These are phyloP conservation scores for Ceratocystis ficicola DNA, from an alignment of 2,329 filamentous ascomycete species.

Conservation along the genomic window DNA sequence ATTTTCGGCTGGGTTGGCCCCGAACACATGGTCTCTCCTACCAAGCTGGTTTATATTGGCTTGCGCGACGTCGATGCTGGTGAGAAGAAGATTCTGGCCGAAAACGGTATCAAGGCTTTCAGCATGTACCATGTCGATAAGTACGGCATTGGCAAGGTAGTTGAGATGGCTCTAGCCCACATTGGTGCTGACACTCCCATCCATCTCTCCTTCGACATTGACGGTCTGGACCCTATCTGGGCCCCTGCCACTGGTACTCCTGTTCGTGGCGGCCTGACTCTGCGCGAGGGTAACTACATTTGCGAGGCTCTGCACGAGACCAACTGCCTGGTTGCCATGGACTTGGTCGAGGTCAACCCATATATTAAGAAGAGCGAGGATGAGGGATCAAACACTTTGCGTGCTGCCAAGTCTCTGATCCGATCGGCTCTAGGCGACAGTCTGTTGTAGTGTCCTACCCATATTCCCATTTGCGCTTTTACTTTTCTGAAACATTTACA, in stretches of 20 bases:
- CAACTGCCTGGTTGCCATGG: constrained; percentile 64
- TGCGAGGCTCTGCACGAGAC: constrained; percentile 76
- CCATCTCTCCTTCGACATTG: constrained; percentile 93
- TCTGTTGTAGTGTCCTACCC: constrained; percentile 45
- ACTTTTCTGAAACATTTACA: neutral
- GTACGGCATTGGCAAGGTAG: constrained; percentile 88
- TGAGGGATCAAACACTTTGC: constrained; percentile 65
- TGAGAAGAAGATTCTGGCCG: constrained; percentile 83
- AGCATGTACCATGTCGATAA: constrained; percentile 97
- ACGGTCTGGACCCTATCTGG: constrained; percentile 91
- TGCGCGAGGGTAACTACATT: constrained; percentile 94
- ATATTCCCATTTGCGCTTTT: neutral
- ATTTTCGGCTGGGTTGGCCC: constrained; percentile 82
- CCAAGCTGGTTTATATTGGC: constrained; percentile 94
- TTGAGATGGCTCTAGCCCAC: constrained; percentile 96
- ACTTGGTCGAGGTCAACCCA: constrained; percentile 74
- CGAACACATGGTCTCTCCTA: constrained; percentile 55
- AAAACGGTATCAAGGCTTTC: constrained; percentile 88
- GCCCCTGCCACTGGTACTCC: constrained; percentile 92
- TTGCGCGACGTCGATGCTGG: constrained; percentile 83
- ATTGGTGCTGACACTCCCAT: constrained; percentile 92
- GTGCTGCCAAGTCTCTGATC: constrained; percentile 82
- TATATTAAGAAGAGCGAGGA: constrained; percentile 49
- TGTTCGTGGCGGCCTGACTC: constrained; percentile 80
- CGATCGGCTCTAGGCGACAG: constrained; percentile 88